phyloP scores from a whole-genome alignment of 208 protist genomes.

The Wallacemonas sp. region DNA sequence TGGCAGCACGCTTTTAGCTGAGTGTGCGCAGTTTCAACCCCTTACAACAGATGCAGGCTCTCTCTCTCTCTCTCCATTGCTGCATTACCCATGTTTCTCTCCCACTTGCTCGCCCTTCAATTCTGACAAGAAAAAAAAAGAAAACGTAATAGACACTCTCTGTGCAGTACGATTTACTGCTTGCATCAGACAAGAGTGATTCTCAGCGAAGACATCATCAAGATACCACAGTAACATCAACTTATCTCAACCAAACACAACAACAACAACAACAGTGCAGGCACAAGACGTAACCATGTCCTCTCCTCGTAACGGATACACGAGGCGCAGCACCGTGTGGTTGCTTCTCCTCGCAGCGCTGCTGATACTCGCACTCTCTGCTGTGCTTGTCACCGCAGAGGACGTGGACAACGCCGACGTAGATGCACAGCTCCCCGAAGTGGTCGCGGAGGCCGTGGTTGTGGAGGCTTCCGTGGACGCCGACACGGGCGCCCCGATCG shows the following conservation, averaged over 20 bases:
- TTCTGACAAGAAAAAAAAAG: neutral
- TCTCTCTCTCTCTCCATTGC: neutral
- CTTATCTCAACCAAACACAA: neutral
- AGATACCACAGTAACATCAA: too few relatives aligned
- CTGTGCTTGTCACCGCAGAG: neutral
- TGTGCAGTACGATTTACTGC: too few relatives aligned
- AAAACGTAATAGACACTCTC: too few relatives aligned
- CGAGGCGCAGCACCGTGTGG: neutral
- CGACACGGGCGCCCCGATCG: neutral
- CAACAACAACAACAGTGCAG: neutral
- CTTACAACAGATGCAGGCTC: neutral
- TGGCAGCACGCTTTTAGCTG: too few relatives aligned
- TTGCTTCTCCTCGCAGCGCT: conserved; percentile 1
- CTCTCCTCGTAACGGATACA: neutral
- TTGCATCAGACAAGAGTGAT: too few relatives aligned
- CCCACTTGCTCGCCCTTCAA: neutral
- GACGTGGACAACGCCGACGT: neutral
- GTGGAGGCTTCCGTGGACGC: neutral
- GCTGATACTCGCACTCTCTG: neutral
- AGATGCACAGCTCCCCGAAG: too few relatives aligned
- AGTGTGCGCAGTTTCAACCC: too few relatives aligned
- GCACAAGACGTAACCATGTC: too few relatives aligned
- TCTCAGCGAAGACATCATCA: neutral
- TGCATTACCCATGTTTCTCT: neutral
- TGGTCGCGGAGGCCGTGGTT: neutral